These are phyloP conservation scores for Nicotiana tomentosiformis DNA, from an alignment of 257 asterid genomes.

Conservation along the genomic window DNA sequence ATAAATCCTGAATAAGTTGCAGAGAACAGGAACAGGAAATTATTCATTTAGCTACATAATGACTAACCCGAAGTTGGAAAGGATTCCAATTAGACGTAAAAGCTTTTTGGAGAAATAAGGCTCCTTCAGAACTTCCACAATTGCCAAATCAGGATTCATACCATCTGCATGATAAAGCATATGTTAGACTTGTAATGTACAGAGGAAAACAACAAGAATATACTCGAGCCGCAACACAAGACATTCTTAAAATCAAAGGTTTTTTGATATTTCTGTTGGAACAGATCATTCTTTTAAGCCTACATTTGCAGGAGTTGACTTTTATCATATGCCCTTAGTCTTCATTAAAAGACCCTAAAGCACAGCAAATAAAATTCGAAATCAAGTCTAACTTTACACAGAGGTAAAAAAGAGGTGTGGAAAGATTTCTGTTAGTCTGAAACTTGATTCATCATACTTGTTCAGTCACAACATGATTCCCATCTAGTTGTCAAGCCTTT, in stretches of 20 bases:
- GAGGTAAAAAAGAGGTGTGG: not conserved
- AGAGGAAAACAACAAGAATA: not conserved
- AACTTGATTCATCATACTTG: not conserved
- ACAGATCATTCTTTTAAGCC: not conserved
- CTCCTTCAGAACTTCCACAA: conserved; percentile 55
- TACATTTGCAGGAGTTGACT: not conserved
- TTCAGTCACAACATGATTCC: not conserved
- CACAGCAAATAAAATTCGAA: not conserved
- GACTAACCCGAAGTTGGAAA: conserved; percentile 68
- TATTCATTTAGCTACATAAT: not conserved
- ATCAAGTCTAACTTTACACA: not conserved
- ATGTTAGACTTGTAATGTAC: conserved; percentile 8
- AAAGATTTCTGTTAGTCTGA: not conserved
- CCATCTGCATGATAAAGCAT: conserved; percentile 47
- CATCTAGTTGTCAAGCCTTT: not conserved
- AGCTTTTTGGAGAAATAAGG: conserved; percentile 85
- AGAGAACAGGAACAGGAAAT: not conserved
- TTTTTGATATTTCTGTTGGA: not conserved
- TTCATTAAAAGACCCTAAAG: conserved; percentile 5
- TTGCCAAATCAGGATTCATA: conserved; percentile 51
- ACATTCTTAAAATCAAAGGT: not conserved
- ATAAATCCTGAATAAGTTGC: not conserved
- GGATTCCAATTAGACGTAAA: conserved; percentile 60
- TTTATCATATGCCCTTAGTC: not conserved
- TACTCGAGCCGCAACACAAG: not conserved